Percentiles rank a stretch among this genome's conserved stretches.
Conservation (phyloP, 352 stramenopile genomes). For the Globisporangium sylvaticum region DNA sequence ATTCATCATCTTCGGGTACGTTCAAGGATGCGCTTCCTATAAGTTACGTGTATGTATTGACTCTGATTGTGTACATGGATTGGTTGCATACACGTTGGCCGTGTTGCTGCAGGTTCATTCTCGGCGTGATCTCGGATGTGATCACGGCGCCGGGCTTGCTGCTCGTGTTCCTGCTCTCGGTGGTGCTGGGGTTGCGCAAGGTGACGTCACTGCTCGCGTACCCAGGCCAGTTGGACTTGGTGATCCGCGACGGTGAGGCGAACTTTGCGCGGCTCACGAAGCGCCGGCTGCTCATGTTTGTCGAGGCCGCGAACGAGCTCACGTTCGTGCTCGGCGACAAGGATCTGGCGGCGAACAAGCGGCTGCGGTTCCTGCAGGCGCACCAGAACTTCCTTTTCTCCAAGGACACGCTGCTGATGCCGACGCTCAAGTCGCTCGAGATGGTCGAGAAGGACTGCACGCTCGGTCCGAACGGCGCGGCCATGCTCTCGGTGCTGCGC, state of each 20-base stretch:
- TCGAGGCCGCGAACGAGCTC: slow-evolving; percentile 57
- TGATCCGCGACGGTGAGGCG: slow-evolving; percentile 76
- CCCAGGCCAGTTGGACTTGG: slow-evolving; percentile 68
- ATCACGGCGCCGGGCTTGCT: slow-evolving; percentile 55
- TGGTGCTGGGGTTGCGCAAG: slow-evolving; percentile 37
- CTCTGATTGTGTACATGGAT: not conserved
- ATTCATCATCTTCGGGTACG: slow-evolving; percentile 55
- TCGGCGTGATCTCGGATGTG: slow-evolving; percentile 41
- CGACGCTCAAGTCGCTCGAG: slow-evolving; percentile 54
- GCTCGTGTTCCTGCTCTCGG: slow-evolving; percentile 31
- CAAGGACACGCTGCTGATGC: slow-evolving; percentile 56
- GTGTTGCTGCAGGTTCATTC: slow-evolving; percentile 28
- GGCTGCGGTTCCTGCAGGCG: slow-evolving; percentile 55
- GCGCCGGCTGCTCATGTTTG: slow-evolving; percentile 62
- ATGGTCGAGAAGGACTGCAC: slow-evolving; percentile 37
- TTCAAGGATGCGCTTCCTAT: not conserved
- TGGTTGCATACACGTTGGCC: not conserved
- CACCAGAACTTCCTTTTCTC: slow-evolving; percentile 70
- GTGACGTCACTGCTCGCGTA: slow-evolving; percentile 62
- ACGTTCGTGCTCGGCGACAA: slow-evolving; percentile 26
- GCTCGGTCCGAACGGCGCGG: slow-evolving; percentile 41
- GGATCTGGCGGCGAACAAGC: slow-evolving; percentile 19
- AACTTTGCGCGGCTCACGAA: slow-evolving; percentile 73
- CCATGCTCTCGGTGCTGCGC: slow-evolving; percentile 37
- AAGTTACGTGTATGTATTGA: not conserved